Evolutionary conservation across 75 land plant species (phyloP).

Genomic region (Sequoiadendron giganteum): DNA sequence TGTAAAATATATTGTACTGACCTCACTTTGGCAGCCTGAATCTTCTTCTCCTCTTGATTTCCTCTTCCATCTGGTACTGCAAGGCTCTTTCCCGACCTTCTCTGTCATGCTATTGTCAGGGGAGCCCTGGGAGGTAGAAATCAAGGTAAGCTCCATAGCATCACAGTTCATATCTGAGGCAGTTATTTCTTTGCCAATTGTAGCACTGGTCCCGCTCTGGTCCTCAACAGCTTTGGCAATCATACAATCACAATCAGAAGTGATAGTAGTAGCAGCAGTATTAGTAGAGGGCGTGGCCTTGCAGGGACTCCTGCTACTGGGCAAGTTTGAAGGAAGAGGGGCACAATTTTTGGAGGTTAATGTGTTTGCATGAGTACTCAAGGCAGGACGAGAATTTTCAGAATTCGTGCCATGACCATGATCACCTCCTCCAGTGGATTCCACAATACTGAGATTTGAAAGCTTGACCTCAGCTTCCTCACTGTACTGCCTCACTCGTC

Average conservation of each 20-base stretch:
- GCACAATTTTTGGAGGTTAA: conserved; percentile 1
- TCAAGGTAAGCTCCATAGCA: conserved; percentile 2
- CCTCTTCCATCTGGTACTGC: conserved; percentile 8
- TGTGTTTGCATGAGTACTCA: neutral
- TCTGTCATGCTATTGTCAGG: conserved; percentile 12
- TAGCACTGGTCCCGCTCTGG: neutral
- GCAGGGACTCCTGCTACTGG: neutral
- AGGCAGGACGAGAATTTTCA: neutral
- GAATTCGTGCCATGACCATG: conserved; percentile 4
- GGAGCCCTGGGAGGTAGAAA: conserved; percentile 7
- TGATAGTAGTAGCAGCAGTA: neutral
- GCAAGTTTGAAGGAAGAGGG: neutral
- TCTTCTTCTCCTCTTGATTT: conserved; percentile 8
- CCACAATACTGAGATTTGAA: conserved; percentile 4
- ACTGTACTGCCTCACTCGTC: neutral
- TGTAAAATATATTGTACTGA: neutral
- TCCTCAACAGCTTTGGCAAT: conserved; percentile 6
- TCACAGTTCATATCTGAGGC: neutral
- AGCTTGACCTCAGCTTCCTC: neutral
- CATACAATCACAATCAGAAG: conserved; percentile 9
- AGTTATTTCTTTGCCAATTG: conserved; percentile 1
- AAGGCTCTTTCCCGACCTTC: conserved; percentile 5
- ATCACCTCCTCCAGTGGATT: neutral
- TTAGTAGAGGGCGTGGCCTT: neutral
- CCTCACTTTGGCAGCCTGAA: conserved; percentile 14